Percentiles rank a stretch among this genome's conserved stretches.
These are phyloP conservation scores for Musa schizocarpa DNA, from an alignment of 176 grass and related monocot species.

Conservation along the genomic window DNA sequence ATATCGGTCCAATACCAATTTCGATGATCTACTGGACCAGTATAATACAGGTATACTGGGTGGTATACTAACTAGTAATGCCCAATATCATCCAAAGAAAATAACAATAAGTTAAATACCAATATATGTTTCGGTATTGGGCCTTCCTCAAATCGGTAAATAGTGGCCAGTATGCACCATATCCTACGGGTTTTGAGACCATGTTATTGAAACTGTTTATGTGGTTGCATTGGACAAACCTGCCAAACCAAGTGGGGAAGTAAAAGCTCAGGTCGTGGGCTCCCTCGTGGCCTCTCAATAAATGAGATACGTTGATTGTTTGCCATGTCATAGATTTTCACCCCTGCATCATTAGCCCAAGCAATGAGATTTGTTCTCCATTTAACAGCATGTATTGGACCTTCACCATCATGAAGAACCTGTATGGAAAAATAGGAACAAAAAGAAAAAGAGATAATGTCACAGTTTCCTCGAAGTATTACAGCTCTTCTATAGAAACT, in stretches of 20 bases:
- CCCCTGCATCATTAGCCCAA: slow-evolving; percentile 88
- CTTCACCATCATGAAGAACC: slow-evolving; percentile 91
- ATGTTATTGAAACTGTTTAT: neutral
- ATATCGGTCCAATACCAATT: too few species aligned
- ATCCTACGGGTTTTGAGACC: too few species aligned
- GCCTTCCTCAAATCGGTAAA: too few species aligned
- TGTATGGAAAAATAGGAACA: slow-evolving; percentile 20
- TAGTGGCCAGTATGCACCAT: too few species aligned
- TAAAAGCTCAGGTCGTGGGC: slow-evolving; percentile 67
- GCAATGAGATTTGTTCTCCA: slow-evolving; percentile 91
- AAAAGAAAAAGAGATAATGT: neutral
- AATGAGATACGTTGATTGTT: slow-evolving; percentile 80
- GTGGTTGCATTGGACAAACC: slow-evolving; percentile 29
- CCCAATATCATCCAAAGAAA: too few species aligned
- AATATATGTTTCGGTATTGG: too few species aligned
- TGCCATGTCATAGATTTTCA: slow-evolving; percentile 95
- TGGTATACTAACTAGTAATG: too few species aligned
- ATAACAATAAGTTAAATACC: too few species aligned
- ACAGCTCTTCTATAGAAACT: slow-evolving; percentile 7
- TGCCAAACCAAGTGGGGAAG: slow-evolving; percentile 96
- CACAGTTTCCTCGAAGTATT: slow-evolving; percentile 15
- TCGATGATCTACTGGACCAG: too few species aligned
- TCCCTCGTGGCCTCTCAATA: slow-evolving; percentile 90
- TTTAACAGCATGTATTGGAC: slow-evolving; percentile 91
- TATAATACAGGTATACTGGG: too few species aligned